Conservation (phyloP, 2,329 filamentous ascomycete genomes). For the Monosporascus sp. region DNA sequence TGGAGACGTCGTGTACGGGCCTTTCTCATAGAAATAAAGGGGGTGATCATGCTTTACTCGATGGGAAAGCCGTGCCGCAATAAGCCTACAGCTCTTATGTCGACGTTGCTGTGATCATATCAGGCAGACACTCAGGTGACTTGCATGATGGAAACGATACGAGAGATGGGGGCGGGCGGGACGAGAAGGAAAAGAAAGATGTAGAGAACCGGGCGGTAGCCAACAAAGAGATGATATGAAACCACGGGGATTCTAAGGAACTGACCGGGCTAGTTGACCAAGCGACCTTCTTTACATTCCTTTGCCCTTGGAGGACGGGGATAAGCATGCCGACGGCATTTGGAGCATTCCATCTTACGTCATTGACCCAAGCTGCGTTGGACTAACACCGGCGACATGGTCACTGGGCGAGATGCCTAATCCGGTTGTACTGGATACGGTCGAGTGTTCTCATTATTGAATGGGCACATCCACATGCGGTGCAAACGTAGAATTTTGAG, state of each 20-base stretch:
- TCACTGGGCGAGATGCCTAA: not conserved
- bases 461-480: not conserved
- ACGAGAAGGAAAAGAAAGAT: not conserved
- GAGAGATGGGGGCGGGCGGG: not conserved
- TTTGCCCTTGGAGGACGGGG: not conserved
- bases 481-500: not conserved
- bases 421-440: not conserved
- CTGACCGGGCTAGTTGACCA: not conserved
- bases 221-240: too few species aligned
- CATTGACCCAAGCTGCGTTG: not conserved
- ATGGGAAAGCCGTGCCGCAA: not conserved
- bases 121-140: not conserved
- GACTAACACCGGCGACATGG: not conserved
- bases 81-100: not conserved
- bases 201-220: not conserved
- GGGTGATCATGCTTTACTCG: slow-evolving; percentile 9
- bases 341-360: not conserved
- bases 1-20: not conserved
- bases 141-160: not conserved
- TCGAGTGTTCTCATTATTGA: not conserved
- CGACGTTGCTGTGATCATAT: not conserved
- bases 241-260: too few species aligned
- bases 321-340: not conserved
- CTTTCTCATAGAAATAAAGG: slow-evolving; percentile 11
- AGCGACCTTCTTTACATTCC: not conserved